Base-by-base conservation (phyloP, 768 basidiomycete genomes). In the Lentinula lateritia region DNA sequence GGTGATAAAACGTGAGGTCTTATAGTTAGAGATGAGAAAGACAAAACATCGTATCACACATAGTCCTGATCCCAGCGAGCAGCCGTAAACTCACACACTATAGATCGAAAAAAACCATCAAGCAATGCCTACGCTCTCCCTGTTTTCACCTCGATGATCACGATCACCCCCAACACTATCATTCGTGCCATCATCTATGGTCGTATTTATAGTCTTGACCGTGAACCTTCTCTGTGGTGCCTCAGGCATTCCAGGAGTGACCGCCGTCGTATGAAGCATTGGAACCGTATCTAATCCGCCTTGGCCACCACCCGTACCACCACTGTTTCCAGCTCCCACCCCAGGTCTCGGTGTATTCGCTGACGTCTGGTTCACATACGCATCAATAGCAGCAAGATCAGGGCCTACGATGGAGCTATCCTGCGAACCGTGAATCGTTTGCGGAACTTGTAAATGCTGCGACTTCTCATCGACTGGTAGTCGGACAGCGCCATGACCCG, bases 211-310 rank as follows among this genome's bases (percentile, higher is more conserved):
- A 6, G 53, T 54, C 35, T 20, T 54, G 20, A 15, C 23, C 2
- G 39, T 41, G 16, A 41, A 28, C 32, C 53, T 10, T 23, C 41
- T 41, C 18, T 35, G 38, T 6, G 55, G 34, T 41, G 10, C 41
- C 20, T 18, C 20, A 18, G 12, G 53, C n/a, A 8, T 23, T 7
- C 12, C 20, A 42, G 55, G 55, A 3, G 55, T 23, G 23, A 56
- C 20, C 20, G 55, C 55, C 20, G 42, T 56, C 39, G 55, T 56
- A 43, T 56, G 55, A n/a, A 56, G 20, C 55, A 56, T 43, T 13
- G 55, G 55, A n/a, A 56, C 55, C 23, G 41, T n/a, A 32, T 56
- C 55, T 4, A 9, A 20, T 10, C 39, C 55, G n/a, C 39, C 55
- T 13, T 38, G 18, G 3, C 39, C 55, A 32, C n/a, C 50, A 50